Percentiles rank a stretch among this genome's conserved stretches.
phyloP scores from a whole-genome alignment of 139 green algal genomes.

The Astrephomene gubernaculifera region DNA sequence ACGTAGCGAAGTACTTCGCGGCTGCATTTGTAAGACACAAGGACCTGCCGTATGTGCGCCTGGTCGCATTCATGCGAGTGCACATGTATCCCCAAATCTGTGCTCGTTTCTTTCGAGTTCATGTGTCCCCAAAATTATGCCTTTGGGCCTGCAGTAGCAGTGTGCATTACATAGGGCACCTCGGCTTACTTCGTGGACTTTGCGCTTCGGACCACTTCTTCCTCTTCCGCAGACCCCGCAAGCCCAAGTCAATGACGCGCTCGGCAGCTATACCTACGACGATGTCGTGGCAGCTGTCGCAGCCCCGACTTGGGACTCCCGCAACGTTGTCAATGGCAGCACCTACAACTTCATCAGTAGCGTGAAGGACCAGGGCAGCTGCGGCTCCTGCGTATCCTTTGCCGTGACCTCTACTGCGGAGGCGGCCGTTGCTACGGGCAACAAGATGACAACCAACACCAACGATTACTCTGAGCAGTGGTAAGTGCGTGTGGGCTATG shows the following conservation, averaged over 20 bases:
- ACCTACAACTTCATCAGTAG: conserved; percentile 50
- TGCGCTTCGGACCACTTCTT: too few relatives aligned
- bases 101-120: too few relatives aligned
- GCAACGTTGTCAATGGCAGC: conserved; percentile 7
- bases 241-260: not conserved
- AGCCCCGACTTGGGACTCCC: conserved; percentile 19
- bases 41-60: too few relatives aligned
- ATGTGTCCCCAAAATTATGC: not conserved
- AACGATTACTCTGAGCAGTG: conserved; percentile 9
- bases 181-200: not conserved
- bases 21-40: not conserved
- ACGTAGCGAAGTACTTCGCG: not conserved
- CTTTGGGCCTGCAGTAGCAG: not conserved
- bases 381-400: conserved; percentile 76
- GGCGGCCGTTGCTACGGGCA: not conserved
- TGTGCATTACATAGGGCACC: too few relatives aligned
- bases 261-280: not conserved
- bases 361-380: conserved; percentile 71
- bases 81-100: too few relatives aligned
- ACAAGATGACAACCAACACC: not conserved
- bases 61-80: too few relatives aligned
- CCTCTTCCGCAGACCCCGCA: not conserved
- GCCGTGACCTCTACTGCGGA: not conserved
- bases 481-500: too few relatives aligned
- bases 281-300: not conserved